Base-by-base conservation (phyloP, 2,329 filamentous ascomycete species). In the Coniochaeta hoffmannii region DNA sequence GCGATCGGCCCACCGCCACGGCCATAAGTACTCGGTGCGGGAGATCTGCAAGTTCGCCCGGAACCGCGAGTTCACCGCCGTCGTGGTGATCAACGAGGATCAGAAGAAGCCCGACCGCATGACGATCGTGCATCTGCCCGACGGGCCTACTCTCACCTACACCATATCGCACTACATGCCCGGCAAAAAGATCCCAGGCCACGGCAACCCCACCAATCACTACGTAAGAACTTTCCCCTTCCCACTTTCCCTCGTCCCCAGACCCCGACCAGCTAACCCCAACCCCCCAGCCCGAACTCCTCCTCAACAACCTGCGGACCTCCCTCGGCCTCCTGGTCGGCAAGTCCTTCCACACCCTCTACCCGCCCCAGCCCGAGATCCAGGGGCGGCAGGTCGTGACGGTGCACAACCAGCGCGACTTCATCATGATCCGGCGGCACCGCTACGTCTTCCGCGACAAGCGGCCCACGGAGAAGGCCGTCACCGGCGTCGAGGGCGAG, bases 291-390 rank as follows among this genome's bases (percentile, higher is more conserved):
- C 64, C 63, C 9, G 64, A 66, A 36, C 62, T 66, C 80, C 69
- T 97, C 36, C 80, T 97, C 53, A 97, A 97, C 72, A 93, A 94
- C 68, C 99, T 99, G 78, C 88, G 89, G 65, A 99, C 94, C 0
- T 90, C 93, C 0, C 79, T 99, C 1, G 94, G 94, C 73, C 77
- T 96, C 10, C 76, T 97, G 36, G 90, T 92, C 0, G 93, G 92
- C 9, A 86, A 90, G 65, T 76, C 97, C 1, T 94, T 99, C 75
- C 82, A 87, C 60, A 84, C 81, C 0, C 71, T 95, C 28, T 94
- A 90, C 71, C 94, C 93, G 0, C 82, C 86, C 0, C 82, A 84
- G 44, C 93, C 94, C 0, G 90, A 97, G 64, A 76, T 97, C 6
- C 80, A 88, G 62, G 93, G 93, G 4, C 79, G 93, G 24, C 92